phyloP scores from a whole-genome alignment of 257 asterid species.

The Craterostigma plantagineum region DNA sequence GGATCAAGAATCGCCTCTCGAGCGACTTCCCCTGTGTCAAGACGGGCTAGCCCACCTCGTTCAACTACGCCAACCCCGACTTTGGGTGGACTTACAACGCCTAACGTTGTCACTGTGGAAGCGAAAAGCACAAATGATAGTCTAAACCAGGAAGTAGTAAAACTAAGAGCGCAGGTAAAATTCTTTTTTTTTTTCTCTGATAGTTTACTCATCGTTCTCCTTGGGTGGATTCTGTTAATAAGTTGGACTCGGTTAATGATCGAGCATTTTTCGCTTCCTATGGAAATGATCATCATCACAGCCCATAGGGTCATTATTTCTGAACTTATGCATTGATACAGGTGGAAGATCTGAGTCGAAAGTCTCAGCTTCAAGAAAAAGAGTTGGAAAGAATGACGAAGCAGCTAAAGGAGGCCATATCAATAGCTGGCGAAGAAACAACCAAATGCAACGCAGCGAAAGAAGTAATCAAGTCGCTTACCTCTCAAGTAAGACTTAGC shows the following conservation, averaged over 20 bases:
- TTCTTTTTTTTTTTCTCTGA: conserved; percentile 8
- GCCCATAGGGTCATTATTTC: neutral
- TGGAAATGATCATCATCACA: neutral
- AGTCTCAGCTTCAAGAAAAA: conserved; percentile 65
- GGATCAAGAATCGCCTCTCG: conserved; percentile 89
- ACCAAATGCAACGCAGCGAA: conserved; percentile 94
- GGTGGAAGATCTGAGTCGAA: conserved; percentile 63
- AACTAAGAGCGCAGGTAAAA: conserved; percentile 71
- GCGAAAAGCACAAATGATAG: conserved; percentile 30
- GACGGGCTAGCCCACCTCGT: conserved; percentile 81
- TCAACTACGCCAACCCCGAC: conserved; percentile 87
- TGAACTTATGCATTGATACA: conserved; percentile 11
- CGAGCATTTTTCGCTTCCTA: neutral
- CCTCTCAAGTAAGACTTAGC: conserved; percentile 57
- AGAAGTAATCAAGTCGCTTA: conserved; percentile 92
- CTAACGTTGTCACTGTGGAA: conserved; percentile 39
- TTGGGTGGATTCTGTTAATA: conserved; percentile 5
- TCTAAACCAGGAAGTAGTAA: conserved; percentile 55
- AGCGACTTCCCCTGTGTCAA: conserved; percentile 82
- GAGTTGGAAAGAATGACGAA: conserved; percentile 67
- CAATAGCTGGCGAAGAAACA: conserved; percentile 86
- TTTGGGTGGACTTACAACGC: conserved; percentile 63
- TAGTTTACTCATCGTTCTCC: too few relatives aligned
- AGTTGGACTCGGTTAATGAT: too few relatives aligned
- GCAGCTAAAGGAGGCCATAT: conserved; percentile 72